Base-by-base conservation (phyloP, 306 rosid species). In the Vicia sativa region DNA sequence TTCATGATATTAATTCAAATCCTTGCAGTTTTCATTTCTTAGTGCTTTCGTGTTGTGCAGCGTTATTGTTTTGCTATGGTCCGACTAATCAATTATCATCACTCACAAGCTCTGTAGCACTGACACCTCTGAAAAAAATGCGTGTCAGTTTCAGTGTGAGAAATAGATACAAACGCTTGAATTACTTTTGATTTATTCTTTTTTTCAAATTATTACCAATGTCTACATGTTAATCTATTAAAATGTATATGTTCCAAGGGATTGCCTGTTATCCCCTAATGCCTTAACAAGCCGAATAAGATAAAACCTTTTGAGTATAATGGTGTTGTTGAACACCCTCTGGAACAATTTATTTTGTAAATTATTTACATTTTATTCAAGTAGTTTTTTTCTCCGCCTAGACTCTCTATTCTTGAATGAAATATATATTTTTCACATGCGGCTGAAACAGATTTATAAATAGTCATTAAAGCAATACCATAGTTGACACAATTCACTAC, bases 161-260 rank as follows among this genome's bases (percentile, higher is more conserved):
- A 25, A 25, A 25, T 3, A 0, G 28, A 25, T 3, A 25, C 28
- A 2, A 3, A 25, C 28, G 28, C 28, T 25, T 34, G 9, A 6
- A 34, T 34, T 34, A 34, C 0, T 1, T 34, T 34, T 34, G 6
- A 7, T 34, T 34, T 34, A 31, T 31, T 34, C 38, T 34, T 34
- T 34, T 34, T 34, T 34, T 34, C 9, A 7, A 6, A 34, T 34
- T 34, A 34, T 34, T 34, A 34, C 1, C 6, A 7, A 7, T 34
- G 9, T 34, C 38, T 31, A 6, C 28, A 25, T 25, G 78, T 44
- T 53, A 25, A 48, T 54, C 44, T 35, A n/a, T 56, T 45, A 26
- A 45, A 74, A 45, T 68, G 43, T 48, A 58, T 12, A 59, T 71
- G 50, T 69, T 21, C 19, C 21, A 38, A 56, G 38, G 44, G 67